phyloP scores from a whole-genome alignment of 805 yeast species.

The Yamadazyma endophytica region DNA sequence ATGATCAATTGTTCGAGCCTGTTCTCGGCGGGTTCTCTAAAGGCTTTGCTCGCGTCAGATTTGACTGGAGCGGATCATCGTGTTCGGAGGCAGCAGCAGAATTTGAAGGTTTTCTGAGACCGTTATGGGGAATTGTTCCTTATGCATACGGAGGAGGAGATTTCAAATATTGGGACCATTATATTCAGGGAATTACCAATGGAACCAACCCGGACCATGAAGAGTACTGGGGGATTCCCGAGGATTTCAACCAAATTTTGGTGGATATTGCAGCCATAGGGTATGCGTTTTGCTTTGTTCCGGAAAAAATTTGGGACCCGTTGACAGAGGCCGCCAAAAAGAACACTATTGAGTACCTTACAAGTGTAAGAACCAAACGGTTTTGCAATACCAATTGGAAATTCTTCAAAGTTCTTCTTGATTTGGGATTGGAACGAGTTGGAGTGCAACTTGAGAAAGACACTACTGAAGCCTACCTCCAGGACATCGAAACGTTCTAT shows the following conservation, averaged over 20 bases:
- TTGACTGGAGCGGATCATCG: constrained; percentile 17
- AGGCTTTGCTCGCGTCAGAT: constrained; percentile 13
- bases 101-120: constrained; percentile 24
- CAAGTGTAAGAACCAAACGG: constrained; percentile 11
- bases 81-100: constrained; percentile 18
- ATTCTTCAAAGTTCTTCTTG: constrained; percentile 23
- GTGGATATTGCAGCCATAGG: constrained; percentile 27
- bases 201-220: constrained; percentile 21
- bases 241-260: constrained; percentile 17
- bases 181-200: constrained; percentile 17
- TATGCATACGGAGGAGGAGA: constrained; percentile 14
- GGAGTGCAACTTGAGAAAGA: constrained; percentile 12
- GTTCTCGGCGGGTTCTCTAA: constrained; percentile 8
- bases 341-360: constrained; percentile 14
- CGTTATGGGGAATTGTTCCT: constrained; percentile 27
- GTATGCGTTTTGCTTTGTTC: constrained; percentile 17
- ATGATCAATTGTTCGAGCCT: constrained; percentile 8
- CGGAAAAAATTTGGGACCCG: constrained; percentile 23
- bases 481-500: constrained; percentile 17
- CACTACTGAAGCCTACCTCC: constrained; percentile 12
- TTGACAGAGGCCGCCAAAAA: constrained; percentile 12
- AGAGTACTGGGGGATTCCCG: constrained; percentile 23
- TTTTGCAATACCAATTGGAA: constrained; percentile 21
- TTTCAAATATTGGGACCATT: constrained; percentile 19
- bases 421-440: constrained; percentile 18